phyloP scores from a whole-genome alignment of 352 stramenopile species.

The Phytophthora nicotianae region DNA sequence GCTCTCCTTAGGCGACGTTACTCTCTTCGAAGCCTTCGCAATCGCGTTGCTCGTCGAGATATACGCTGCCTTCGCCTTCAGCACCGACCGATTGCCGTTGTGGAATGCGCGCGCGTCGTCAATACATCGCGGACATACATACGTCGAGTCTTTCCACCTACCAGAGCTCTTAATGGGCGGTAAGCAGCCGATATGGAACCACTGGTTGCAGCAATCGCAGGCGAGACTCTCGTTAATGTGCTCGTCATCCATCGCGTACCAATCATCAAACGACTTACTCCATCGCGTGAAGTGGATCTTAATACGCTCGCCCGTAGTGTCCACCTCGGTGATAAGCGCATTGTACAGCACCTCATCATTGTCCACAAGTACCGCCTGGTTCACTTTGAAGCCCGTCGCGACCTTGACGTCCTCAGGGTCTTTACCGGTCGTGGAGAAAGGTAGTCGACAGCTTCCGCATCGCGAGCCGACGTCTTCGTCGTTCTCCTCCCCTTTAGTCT shows the following conservation, averaged over 20 bases:
- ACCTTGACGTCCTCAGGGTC: conserved; percentile 30
- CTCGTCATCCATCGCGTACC: conserved; percentile 90
- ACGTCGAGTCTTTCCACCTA: conserved; percentile 86
- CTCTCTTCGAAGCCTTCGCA: conserved; percentile 31
- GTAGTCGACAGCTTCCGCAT: conserved; percentile 65
- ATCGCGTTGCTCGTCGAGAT: conserved; percentile 40
- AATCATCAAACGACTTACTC: conserved; percentile 90
- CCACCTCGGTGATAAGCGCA: conserved; percentile 83
- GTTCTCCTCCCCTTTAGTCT: conserved; percentile 35
- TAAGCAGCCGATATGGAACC: conserved; percentile 88
- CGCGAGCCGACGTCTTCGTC: conserved; percentile 62
- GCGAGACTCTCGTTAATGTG: conserved; percentile 89
- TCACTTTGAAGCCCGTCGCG: conserved; percentile 66
- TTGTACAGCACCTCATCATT: conserved; percentile 90
- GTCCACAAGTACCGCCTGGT: conserved; percentile 85
- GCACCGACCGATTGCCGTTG: conserved; percentile 56
- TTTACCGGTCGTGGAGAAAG: conserved; percentile 51
- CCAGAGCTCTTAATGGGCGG: conserved; percentile 86
- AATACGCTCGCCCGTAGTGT: conserved; percentile 69
- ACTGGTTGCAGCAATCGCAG: conserved; percentile 89
- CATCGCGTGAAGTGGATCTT: conserved; percentile 90
- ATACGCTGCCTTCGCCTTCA: conserved; percentile 53
- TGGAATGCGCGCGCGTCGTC: conserved; percentile 77
- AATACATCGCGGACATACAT: conserved; percentile 83
- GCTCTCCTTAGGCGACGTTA: conserved; percentile 28